Evolutionary conservation across 1,139 yeast genomes (phyloP).

Genomic region (Geotrichum europaeum): DNA sequence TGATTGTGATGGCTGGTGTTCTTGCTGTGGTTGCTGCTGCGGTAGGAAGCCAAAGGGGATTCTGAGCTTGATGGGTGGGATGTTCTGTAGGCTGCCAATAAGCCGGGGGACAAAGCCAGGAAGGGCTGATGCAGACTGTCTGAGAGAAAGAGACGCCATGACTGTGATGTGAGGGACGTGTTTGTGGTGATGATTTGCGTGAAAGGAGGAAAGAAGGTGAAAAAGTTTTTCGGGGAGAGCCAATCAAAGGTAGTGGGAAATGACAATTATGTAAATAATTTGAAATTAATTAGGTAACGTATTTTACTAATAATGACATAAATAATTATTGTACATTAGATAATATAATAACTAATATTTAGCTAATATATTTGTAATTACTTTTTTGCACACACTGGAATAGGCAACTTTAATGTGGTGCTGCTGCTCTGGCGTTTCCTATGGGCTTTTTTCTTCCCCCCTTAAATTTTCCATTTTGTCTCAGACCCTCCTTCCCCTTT

Average conservation of each 20-base stretch:
- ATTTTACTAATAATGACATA: not conserved
- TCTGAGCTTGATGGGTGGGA: slow-evolving; percentile 16
- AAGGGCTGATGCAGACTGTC: slow-evolving; percentile 8
- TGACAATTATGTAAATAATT: not conserved
- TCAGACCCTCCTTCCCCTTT: not conserved
- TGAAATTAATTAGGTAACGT: not conserved
- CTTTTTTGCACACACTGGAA: not conserved
- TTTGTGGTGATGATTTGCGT: not conserved
- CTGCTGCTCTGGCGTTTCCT: not conserved
- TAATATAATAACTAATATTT: not conserved
- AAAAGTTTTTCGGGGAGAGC: slow-evolving; percentile 4
- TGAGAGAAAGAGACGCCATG: slow-evolving; percentile 4
- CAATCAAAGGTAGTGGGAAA: not conserved
- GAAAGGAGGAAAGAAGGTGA: not conserved
- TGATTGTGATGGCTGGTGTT: not conserved
- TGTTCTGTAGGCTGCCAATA: slow-evolving; percentile 18
- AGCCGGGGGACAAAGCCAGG: slow-evolving; percentile 22
- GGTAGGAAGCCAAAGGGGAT: slow-evolving; percentile 19
- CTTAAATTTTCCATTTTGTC: not conserved
- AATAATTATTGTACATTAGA: not conserved
- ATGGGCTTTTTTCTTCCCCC: not conserved
- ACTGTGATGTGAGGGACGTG: not conserved
- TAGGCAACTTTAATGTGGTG: not conserved
- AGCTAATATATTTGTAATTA: too few species aligned
- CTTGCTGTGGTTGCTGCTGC: slow-evolving; percentile 14